Base-by-base conservation (phyloP, 768 basidiomycete species). In the Boletus speciosus region DNA sequence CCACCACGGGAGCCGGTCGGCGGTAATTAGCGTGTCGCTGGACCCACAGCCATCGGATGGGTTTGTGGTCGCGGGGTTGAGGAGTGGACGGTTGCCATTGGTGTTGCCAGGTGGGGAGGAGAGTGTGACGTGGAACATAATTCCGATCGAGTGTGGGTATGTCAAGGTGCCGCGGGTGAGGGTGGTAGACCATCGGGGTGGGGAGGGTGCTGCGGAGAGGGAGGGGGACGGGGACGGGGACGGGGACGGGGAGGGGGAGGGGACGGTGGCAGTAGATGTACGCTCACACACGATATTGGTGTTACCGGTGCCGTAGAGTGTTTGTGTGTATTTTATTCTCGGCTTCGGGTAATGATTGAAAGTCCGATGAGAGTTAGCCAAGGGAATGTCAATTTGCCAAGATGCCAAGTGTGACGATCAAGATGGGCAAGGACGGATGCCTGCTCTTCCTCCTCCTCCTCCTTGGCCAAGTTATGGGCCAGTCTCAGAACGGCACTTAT, bases 41-140 rank as follows among this genome's bases (percentile, higher is more conserved):
- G 93, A 96, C 50, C 77, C 83, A 1, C 84, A 86, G 55, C 59
- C 72, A 15, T 71, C 78, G 12, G 90, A 90, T 39, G 76, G 79
- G n/a, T 96, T 97, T 68, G 82, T 94, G 15, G 81, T 93, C 40
- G 81, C 90, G 3, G 94, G 95, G 0, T 66, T 88, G 35, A 76
- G 90, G 44, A 80, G 74, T 46, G 82, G 83, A 4, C 79, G 84
- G 10, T 59, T 92, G 9, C 85, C 90, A 3, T 71, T 87, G 42
- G 72, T 98, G n/a, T 73, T 90, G 40, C 87, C 93, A 0, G 85
- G 85, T 6, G 73, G 77, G 27, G 89, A 91, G 66, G 84, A 84
- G 60, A 76, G 68, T 54, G 48, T 92, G 21, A 71, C 71, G 10
- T 93, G 89, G 87, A 80, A 77, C 29, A 65, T 91, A 32, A 78